Percentiles rank a stretch among this genome's conserved stretches.
Evolutionary conservation across 768 basidiomycete species (phyloP).

Genomic region (Calvatia gigantea): DNA sequence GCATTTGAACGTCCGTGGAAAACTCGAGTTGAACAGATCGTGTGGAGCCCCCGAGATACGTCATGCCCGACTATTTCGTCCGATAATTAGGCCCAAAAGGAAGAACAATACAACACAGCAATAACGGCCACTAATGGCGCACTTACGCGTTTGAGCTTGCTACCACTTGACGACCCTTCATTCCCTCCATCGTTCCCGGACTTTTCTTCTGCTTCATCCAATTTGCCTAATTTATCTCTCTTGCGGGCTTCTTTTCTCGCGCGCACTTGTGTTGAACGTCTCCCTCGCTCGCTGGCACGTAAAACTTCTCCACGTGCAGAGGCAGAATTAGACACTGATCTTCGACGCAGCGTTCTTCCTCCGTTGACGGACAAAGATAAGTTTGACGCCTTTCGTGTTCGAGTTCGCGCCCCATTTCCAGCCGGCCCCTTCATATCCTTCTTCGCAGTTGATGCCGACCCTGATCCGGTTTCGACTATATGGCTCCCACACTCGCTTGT

Average conservation of each 20-base stretch:
- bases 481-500: background rate
- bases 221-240: background rate
- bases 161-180: background rate
- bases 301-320: conserved; percentile 2
- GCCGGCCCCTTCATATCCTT: conserved; percentile 7
- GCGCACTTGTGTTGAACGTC: conserved; percentile 2
- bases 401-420: conserved; percentile 7
- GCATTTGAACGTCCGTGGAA: conserved; percentile 44
- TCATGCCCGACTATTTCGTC: conserved; percentile 4
- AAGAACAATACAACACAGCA: background rate
- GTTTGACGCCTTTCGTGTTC: conserved; percentile 1
- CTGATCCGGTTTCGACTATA: background rate
- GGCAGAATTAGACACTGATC: conserved; percentile 6
- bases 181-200: background rate
- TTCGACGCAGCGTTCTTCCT: background rate
- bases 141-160: conserved; percentile 6
- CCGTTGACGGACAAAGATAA: conserved; percentile 4
- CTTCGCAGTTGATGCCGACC: conserved; percentile 5
- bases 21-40: conserved; percentile 53
- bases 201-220: background rate
- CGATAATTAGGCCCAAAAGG: background rate
- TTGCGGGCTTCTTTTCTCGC: background rate
- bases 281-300: conserved; percentile 11
- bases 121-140: background rate
- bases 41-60: conserved; percentile 24